phyloP scores from a whole-genome alignment of 345 rosid species.

The Euphorbia pulcherrima region DNA sequence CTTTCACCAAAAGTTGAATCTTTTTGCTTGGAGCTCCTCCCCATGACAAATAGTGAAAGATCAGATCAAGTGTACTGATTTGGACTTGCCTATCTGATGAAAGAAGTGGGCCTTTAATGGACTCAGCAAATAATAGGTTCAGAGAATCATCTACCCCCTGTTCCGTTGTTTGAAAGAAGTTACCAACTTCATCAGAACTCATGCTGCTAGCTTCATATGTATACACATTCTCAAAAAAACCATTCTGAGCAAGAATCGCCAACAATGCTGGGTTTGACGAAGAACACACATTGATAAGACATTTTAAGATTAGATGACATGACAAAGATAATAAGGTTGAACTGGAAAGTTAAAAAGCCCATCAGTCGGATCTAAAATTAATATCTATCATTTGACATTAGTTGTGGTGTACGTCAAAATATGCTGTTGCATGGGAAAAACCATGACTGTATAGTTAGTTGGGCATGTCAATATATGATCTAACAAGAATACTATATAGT shows the following conservation, averaged over 20 bases:
- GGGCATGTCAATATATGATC: not conserved
- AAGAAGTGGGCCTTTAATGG: conserved; percentile 89
- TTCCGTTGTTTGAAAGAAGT: conserved; percentile 48
- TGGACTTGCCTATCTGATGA: conserved; percentile 82
- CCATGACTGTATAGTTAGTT: not conserved
- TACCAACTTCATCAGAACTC: conserved; percentile 47
- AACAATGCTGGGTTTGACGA: conserved; percentile 52
- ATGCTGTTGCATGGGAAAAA: not conserved
- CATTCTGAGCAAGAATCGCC: conserved; percentile 55
- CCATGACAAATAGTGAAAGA: conserved; percentile 53
- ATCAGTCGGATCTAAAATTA: not conserved
- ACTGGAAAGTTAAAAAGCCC: not conserved
- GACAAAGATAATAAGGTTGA: not conserved
- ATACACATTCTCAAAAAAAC: conserved; percentile 42
- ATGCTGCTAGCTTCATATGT: conserved; percentile 38
- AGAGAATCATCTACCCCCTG: conserved; percentile 37
- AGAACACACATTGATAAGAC: conserved; percentile 5
- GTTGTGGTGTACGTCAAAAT: not conserved
- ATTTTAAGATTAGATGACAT: conserved; percentile 8
- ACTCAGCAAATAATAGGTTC: conserved; percentile 67
- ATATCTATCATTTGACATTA: not conserved
- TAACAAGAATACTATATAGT: not conserved
- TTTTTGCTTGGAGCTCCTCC: conserved; percentile 43
- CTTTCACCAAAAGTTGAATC: conserved; percentile 62
- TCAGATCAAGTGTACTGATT: conserved; percentile 59